phyloP scores from a whole-genome alignment of 2,329 filamentous ascomycete species.

The Exophiala calicioides region DNA sequence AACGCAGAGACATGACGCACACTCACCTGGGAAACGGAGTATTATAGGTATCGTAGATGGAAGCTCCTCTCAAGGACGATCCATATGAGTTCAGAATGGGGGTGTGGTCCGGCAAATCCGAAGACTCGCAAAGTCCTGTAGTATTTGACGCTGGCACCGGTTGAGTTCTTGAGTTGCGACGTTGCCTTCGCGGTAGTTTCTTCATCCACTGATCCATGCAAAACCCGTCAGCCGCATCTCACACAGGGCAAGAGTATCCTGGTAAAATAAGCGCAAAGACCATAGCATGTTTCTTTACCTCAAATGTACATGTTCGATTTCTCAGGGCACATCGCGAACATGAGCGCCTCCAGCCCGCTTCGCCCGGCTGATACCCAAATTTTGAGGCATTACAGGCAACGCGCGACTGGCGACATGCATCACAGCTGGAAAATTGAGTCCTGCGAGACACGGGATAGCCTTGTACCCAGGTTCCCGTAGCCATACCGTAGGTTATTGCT shows the following conservation, averaged over 20 bases:
- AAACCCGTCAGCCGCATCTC: too few species aligned
- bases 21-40: background rate
- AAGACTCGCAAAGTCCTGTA: background rate
- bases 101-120: background rate
- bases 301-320: constrained; percentile 22
- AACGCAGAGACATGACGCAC: background rate
- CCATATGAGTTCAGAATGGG: background rate
- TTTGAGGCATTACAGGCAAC: constrained; percentile 36
- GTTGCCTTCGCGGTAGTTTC: constrained; percentile 3
- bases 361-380: constrained; percentile 20
- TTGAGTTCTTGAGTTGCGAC: constrained; percentile 1
- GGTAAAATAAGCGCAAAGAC: background rate
- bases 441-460: constrained; percentile 20
- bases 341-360: constrained; percentile 23
- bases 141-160: background rate
- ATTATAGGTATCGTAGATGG: background rate
- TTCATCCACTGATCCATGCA: constrained; percentile 16
- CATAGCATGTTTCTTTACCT: constrained; percentile 1
- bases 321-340: constrained; percentile 30
- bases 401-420: constrained; percentile 36
- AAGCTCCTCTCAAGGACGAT: background rate
- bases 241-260: background rate
- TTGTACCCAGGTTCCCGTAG: background rate
- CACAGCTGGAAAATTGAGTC: constrained; percentile 39
- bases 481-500: background rate